Conservation (phyloP, 2,329 filamentous ascomycete species). For the Venturia effusa region DNA sequence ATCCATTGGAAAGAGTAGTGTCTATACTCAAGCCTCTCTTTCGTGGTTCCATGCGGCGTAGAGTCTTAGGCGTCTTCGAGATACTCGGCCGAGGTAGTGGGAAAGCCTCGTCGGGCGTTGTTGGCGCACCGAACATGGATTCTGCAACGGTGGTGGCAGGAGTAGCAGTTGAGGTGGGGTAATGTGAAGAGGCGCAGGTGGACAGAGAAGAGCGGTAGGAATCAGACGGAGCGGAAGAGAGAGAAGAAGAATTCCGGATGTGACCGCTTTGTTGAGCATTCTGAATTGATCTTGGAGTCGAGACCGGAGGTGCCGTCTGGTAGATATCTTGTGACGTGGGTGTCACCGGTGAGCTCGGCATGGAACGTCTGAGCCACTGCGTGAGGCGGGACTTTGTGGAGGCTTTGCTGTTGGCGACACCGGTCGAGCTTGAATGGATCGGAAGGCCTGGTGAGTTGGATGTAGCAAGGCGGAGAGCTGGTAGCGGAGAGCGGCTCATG, state of each 20-base stretch:
- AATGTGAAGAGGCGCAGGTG: not conserved
- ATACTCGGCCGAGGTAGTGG: not conserved
- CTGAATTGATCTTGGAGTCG: not conserved
- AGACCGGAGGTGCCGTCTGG: not conserved
- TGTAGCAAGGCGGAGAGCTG: not conserved
- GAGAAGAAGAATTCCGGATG: not conserved
- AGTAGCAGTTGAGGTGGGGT: not conserved
- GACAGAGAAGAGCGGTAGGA: not conserved
- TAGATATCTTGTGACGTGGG: constrained; percentile 6
- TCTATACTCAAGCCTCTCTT: constrained; percentile 10
- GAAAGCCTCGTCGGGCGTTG: not conserved
- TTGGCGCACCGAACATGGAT: not conserved
- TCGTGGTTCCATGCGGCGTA: not conserved
- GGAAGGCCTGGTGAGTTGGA: not conserved
- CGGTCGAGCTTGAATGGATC: not conserved
- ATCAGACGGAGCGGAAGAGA: not conserved
- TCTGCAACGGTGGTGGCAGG: constrained; percentile 3
- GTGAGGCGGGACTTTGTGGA: constrained; percentile 4
- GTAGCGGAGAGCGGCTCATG: not conserved
- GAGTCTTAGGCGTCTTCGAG: constrained; percentile 5
- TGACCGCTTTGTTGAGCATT: not conserved
- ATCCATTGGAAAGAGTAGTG: constrained; percentile 10
- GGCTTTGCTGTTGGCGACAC: not conserved
- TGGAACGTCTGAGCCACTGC: not conserved
- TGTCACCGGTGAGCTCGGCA: not conserved